phyloP scores from a whole-genome alignment of 768 basidiomycete species.

The Suillus discolor region DNA sequence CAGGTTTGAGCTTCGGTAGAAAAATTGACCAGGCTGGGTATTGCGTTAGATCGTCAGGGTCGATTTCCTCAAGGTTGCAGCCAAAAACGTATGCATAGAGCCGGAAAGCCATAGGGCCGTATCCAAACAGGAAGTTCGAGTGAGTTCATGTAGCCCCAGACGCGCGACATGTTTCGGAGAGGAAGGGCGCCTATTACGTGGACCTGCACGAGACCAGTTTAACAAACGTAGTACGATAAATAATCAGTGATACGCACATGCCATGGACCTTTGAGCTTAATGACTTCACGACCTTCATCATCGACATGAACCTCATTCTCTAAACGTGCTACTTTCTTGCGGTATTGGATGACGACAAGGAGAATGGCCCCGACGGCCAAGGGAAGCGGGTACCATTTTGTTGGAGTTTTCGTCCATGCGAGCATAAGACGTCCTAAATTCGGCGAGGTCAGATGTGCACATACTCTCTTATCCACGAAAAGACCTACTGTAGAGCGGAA shows the following conservation, averaged over 20 bases:
- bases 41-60: slow-evolving; percentile 69
- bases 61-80: slow-evolving; percentile 92
- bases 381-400: slow-evolving; percentile 94
- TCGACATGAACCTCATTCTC: slow-evolving; percentile 73
- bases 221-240: not conserved
- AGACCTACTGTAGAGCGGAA: slow-evolving; percentile 51
- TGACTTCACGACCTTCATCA: slow-evolving; percentile 80
- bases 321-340: slow-evolving; percentile 53
- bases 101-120: slow-evolving; percentile 87
- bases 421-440: slow-evolving; percentile 60
- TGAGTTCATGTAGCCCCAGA: slow-evolving; percentile 97
- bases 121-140: slow-evolving; percentile 94
- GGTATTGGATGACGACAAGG: slow-evolving; percentile 76
- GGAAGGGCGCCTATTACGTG: slow-evolving; percentile 96
- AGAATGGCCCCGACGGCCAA: slow-evolving; percentile 89
- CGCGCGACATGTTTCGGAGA: slow-evolving; percentile 89
- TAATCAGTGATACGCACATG: slow-evolving; percentile 56
- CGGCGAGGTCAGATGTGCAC: slow-evolving; percentile 12
- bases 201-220: slow-evolving; percentile 53
- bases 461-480: not conserved
- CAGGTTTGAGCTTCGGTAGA: slow-evolving; percentile 88
- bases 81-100: slow-evolving; percentile 89
- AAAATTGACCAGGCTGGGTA: slow-evolving; percentile 93
- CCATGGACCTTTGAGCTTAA: slow-evolving; percentile 89
- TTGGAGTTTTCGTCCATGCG: slow-evolving; percentile 87